These are phyloP conservation scores for Vitrella brassicaformis DNA, from an alignment of 73 alveolate species.

Conservation along the genomic window DNA sequence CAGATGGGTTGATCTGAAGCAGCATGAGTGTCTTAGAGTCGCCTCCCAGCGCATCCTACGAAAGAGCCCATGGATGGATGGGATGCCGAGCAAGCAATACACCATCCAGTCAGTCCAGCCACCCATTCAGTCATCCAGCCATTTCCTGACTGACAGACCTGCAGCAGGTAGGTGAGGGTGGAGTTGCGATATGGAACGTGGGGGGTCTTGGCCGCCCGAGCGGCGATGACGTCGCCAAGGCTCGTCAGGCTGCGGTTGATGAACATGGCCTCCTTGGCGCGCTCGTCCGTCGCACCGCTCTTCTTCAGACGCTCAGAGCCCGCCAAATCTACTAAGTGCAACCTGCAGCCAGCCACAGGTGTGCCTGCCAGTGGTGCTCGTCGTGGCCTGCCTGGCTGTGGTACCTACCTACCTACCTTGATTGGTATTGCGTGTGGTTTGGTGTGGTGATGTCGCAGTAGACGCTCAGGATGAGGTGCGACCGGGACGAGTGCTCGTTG, in stretches of 20 bases:
- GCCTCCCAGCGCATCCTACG: conserved; percentile 33
- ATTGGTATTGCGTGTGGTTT: neutral
- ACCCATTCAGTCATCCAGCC: too few relatives aligned
- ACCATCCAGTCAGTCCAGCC: too few relatives aligned
- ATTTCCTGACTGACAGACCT: neutral
- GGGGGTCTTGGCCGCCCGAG: conserved; percentile 42
- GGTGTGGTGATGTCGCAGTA: neutral
- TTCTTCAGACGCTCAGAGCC: conserved; percentile 75
- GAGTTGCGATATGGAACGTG: conserved; percentile 59
- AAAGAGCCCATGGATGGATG: neutral
- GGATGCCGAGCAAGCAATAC: too few relatives aligned
- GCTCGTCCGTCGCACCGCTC: conserved; percentile 49
- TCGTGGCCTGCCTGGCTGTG: neutral
- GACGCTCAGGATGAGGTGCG: conserved; percentile 76
- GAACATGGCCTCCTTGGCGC: conserved; percentile 51
- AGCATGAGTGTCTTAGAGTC: conserved; percentile 39
- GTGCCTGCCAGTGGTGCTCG: neutral
- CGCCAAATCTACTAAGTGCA: conserved; percentile 66
- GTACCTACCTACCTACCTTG: neutral
- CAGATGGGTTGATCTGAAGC: conserved; percentile 36
- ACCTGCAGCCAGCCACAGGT: neutral
- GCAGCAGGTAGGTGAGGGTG: conserved; percentile 45
- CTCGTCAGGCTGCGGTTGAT: conserved; percentile 50
- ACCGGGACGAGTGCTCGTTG: conserved; percentile 77
- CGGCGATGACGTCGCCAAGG: conserved; percentile 45